A percentile compares a stretch with the other conserved stretches of the same genome.
These are phyloP conservation scores for Rhodamnia rubescens DNA, from an alignment of 345 rosid genomes.

Conservation along the genomic window DNA sequence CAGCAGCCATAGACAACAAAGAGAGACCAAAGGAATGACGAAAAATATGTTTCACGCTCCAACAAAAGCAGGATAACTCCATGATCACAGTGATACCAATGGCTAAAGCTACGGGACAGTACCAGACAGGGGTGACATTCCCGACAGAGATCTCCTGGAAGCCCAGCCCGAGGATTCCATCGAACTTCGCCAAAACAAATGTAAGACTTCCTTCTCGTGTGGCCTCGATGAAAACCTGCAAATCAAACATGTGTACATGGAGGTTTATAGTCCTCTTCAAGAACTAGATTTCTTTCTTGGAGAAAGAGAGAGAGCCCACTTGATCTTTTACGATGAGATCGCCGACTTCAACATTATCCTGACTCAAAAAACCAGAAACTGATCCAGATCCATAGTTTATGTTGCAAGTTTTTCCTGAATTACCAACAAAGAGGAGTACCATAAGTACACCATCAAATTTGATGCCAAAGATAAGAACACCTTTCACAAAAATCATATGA, in stretches of 20 bases:
- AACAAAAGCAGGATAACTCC: neutral
- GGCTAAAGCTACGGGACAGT: neutral
- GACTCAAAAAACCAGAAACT: constrained; percentile 64
- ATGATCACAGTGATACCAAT: neutral
- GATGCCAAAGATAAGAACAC: neutral
- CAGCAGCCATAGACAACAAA: neutral
- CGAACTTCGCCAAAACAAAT: constrained; percentile 52
- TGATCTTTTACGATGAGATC: constrained; percentile 52
- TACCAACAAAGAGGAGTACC: neutral
- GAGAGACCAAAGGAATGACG: neutral
- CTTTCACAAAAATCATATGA: neutral
- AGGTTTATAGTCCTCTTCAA: neutral
- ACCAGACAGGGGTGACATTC: constrained; percentile 61
- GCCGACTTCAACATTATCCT: constrained; percentile 64
- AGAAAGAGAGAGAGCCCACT: constrained; percentile 16
- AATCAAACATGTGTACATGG: neutral
- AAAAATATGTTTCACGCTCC: neutral
- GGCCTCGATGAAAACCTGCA: constrained; percentile 65
- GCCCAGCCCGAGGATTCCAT: constrained; percentile 80
- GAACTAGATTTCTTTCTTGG: neutral
- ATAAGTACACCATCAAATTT: neutral
- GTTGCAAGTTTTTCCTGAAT: constrained; percentile 41
- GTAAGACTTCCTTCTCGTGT: constrained; percentile 51
- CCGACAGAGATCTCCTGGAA: constrained; percentile 67
- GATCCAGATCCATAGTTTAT: constrained; percentile 70